Evolutionary conservation across 345 rosid species (phyloP), one percentile per base, ranked within the genome.

Genomic region (Citrus hindsii): DNA sequence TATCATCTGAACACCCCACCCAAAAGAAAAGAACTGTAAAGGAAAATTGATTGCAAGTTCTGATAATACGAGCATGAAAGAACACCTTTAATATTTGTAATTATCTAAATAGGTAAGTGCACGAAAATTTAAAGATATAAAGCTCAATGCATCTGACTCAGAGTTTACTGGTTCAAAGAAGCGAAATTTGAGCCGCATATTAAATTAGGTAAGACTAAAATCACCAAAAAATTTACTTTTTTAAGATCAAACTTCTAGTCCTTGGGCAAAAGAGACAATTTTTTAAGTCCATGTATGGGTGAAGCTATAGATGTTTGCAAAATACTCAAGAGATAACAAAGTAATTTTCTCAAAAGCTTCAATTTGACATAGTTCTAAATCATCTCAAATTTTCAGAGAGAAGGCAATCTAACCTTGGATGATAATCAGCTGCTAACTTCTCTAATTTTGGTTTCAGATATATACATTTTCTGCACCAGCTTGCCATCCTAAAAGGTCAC

Each of bases 381-480:
- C 5, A 12, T n/a, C 32, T 58, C 19, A 71, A 68, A 73, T 46
- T 48, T 63, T 70, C 28, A 74, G 38, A 74, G 60, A 53, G 51
- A 74, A 74, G 24, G 46, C 53, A 67, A 78, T 63, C 85, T 79
- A 78, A 95, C 99, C 98, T 89, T 77, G 88, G 92, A 79, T 89
- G 77, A 86, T 89, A 93, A 74, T 96, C 96, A 79, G 94, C 95
- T 58, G 99, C 97, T 74, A 96, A 86, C 87, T 89, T 96, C 84
- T 92, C 93, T 89, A 93, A 83, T 79, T 93, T 90, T 0, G 99
- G 99, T 79, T 87, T 91, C 81, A 96, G 82, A 81, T 91, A 94
- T 62, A 93, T 89, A 79, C 98, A 93, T 84, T 95, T 95, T 80
- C 98, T 91, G 87, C 99, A 95, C 98, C 98, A 95, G 84, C 84